Evolutionary conservation across 176 grass and related monocot species (phyloP).

Genomic region (Cenchrus fungigraminus): DNA sequence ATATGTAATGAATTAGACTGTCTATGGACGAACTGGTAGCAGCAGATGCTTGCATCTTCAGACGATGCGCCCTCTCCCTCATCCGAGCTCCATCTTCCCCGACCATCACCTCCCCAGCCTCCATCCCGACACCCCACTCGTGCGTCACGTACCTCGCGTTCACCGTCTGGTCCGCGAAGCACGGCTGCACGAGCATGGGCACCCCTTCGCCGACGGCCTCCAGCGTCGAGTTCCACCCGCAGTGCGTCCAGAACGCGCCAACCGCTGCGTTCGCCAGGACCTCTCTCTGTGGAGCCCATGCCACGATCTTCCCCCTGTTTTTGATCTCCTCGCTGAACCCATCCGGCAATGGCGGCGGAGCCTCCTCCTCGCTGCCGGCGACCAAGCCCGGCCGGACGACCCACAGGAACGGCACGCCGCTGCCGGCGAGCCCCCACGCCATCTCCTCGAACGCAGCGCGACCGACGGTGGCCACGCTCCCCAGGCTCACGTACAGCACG

Average conservation of each 20-base stretch:
- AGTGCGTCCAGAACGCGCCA: constrained; percentile 46
- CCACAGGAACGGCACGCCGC: constrained; percentile 42
- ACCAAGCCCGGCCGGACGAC: constrained; percentile 36
- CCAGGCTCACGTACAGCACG: no score
- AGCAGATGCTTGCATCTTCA: not conserved
- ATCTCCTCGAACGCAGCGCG: no score
- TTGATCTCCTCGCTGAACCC: not conserved
- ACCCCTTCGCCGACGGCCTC: constrained; percentile 42
- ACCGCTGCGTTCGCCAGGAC: constrained; percentile 27
- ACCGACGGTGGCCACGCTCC: no score
- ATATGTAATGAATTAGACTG: not conserved
- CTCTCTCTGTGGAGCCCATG: constrained; percentile 48
- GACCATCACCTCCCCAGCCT: constrained; percentile 21
- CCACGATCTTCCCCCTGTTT: not conserved
- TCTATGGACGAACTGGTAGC: not conserved
- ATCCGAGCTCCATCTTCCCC: constrained; percentile 34
- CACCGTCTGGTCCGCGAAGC: constrained; percentile 54
- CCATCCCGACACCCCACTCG: constrained; percentile 31
- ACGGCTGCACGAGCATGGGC: constrained; percentile 43
- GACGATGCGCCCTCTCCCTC: not conserved
- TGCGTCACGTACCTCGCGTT: constrained; percentile 46
- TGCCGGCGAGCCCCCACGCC: not conserved
- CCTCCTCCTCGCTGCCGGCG: not conserved
- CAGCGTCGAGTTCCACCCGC: constrained; percentile 59
- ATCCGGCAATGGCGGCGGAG: not conserved